Evolutionary conservation across 768 basidiomycete species (phyloP), one percentile per base, ranked within the genome.

Genomic region (Leccinum obscurum): DNA sequence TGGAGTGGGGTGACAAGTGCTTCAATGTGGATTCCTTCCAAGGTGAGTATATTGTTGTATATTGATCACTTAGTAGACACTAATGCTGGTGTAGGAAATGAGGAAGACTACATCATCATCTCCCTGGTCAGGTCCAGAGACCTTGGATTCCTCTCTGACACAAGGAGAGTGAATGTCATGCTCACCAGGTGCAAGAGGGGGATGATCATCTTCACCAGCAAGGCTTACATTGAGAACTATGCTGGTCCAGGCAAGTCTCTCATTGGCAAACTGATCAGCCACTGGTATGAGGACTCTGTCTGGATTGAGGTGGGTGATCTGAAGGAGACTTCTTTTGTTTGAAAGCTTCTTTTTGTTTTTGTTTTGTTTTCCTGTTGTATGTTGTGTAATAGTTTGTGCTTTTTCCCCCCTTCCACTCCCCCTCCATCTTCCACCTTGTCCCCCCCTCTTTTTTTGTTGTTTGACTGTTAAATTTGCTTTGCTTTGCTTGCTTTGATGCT

Each of bases 111-210:
- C 32, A 87, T 92, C 51, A 80, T 92, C 60, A 80, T 92, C 52
- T 92, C 90, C 7, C 63, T 89, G 15, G 89, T 90, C 6, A 80
- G 90, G 26, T 81, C 89, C 0, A 74, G 73, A 35, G 80, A 77
- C 4, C 75, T 88, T 52, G 92, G 92, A 5, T 94, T 94, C 64
- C 77, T 94, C 35, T 68, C 72, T 14, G 86, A 86, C 66, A 64
- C 80, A 10, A 81, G 87, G 30, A 81, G 92, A 17, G 87, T 89
- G 56, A 93, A 94, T 85, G 92, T 94, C 59, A 92, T 94, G 90
- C 85, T 93, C 8, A 88, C 86, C 52, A 83, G 92, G 39, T 92
- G 88, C 79, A 88, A 88, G 70, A 78, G 75, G 54, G 87, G 85
- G 32, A 93, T 93, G 90, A 85, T 85, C 59, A 88, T 94, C 64